Base-by-base conservation (phyloP, 2,329 filamentous ascomycete genomes). In the Cercospora brassicicola region DNA sequence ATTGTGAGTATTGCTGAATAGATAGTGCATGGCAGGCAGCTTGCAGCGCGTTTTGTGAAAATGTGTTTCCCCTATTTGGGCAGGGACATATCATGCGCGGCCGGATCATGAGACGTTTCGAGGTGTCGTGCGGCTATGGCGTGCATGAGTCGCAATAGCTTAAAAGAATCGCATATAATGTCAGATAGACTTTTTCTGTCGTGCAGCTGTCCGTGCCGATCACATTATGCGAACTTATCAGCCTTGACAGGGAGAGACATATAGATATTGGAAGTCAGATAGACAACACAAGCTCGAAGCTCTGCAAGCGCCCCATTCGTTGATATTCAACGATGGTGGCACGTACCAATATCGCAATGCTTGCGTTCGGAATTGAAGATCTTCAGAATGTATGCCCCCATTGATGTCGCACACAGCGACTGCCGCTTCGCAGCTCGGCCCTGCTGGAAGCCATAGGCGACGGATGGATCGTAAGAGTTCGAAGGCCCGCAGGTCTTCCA, bases 121-220 rank as follows among this genome's bases (percentile, higher is more conserved):
- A 57, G 53, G 26, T 51, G 45, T 51, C 45, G 45, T 51, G 45
- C 45, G 45, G 53, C 11, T 31, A 23, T 55, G 23, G 51, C 23
- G 26, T 31, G 23, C 23, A 26, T 57, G 53, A 57, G 26, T 57
- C 23, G 53, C 26, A 57, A n/a, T 15, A 30, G 26, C 53, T 57
- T 57, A 28, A 18, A 20, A 57, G 26, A 15, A 20, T 57, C 53
- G 53, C 53, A 57, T 57, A 57, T 57, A 57, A 30, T n/a, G 53
- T 33, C 26, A 57, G 26, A 30, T 57, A 57, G 53, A 33, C 53
- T 57, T 57, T 42, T 57, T 4, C 53, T 57, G 53, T 57, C 53
- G 30, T 57, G 53, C 53, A 57, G 53, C 53, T 56, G 53, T 26
- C 23, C 28, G 23, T 26, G 53, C 15, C 53, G 53, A 57, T 57